A percentile compares a stretch with the other conserved stretches of the same genome.
Evolutionary conservation across 768 basidiomycete genomes (phyloP).

Genomic region (Suillus discolor): DNA sequence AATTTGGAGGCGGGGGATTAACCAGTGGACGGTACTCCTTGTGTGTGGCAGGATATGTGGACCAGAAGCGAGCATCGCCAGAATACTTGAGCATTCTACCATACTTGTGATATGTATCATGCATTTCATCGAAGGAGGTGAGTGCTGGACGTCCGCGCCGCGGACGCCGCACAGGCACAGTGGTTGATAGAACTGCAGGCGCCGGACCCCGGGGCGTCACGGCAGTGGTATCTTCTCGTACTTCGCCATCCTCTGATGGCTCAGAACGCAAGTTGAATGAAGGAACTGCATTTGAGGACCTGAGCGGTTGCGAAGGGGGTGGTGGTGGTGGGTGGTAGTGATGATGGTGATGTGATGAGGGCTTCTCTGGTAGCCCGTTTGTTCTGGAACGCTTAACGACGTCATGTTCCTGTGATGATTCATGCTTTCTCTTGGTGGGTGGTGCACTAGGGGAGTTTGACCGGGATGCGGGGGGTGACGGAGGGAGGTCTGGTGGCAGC

Average conservation of each 20-base stretch:
- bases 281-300: slow-evolving; percentile 25
- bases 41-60: slow-evolving; percentile 65
- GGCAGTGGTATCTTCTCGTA: slow-evolving; percentile 40
- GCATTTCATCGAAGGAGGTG: slow-evolving; percentile 58
- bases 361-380: slow-evolving; percentile 23
- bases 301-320: slow-evolving; percentile 20
- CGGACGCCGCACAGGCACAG: slow-evolving; percentile 66
- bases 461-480: slow-evolving; percentile 48
- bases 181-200: slow-evolving; percentile 34
- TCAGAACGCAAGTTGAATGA: slow-evolving; percentile 38
- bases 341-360: slow-evolving; percentile 29
- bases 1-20: slow-evolving; percentile 64
- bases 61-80: slow-evolving; percentile 78
- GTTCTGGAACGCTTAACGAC: slow-evolving; percentile 36
- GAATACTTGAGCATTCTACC: slow-evolving; percentile 84
- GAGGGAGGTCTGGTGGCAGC: slow-evolving; percentile 47
- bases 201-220: slow-evolving; percentile 26
- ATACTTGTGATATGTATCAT: slow-evolving; percentile 68
- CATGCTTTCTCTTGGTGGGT: slow-evolving; percentile 42
- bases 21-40: slow-evolving; percentile 64
- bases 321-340: slow-evolving; percentile 29
- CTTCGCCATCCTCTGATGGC: slow-evolving; percentile 49
- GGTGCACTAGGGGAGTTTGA: slow-evolving; percentile 41
- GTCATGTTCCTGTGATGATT: slow-evolving; percentile 26
- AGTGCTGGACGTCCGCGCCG: slow-evolving; percentile 56